These are phyloP conservation scores for Mytilinidion resinicola DNA, from an alignment of 495 filamentous ascomycete species.

Conservation along the genomic window DNA sequence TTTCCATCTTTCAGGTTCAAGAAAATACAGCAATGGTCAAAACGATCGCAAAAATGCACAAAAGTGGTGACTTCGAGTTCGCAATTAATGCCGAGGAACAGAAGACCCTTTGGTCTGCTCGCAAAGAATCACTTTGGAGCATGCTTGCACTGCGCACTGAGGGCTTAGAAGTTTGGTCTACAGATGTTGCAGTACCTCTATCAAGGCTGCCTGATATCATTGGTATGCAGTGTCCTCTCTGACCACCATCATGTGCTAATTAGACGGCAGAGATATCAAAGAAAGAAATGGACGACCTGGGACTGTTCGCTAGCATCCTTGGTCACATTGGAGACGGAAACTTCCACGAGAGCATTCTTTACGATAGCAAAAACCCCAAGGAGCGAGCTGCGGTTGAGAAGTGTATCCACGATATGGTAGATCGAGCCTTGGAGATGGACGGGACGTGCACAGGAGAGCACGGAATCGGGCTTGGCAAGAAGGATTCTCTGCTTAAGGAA, in stretches of 20 bases:
- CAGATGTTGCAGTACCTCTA: conserved; percentile 86
- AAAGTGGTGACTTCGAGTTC: conserved; percentile 66
- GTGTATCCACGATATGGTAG: conserved; percentile 83
- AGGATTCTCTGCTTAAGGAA: conserved; percentile 69
- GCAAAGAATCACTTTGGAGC: conserved; percentile 71
- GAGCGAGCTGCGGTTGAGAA: conserved; percentile 68
- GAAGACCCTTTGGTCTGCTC: conserved; percentile 65
- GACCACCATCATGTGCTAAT: too few species aligned
- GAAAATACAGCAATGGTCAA: conserved; percentile 63
- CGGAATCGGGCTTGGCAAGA: conserved; percentile 84
- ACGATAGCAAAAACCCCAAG: conserved; percentile 56
- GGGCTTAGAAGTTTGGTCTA: conserved; percentile 56
- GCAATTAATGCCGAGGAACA: conserved; percentile 61
- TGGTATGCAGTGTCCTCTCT: conserved; percentile 34
- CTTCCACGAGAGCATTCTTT: conserved; percentile 87
- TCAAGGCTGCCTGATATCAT: conserved; percentile 84
- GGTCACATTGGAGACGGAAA: conserved; percentile 88
- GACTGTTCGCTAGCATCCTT: conserved; percentile 77
- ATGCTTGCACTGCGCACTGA: conserved; percentile 62
- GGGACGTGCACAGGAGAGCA: conserved; percentile 91
- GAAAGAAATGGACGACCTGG: conserved; percentile 78
- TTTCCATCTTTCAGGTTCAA: conserved; percentile 29
- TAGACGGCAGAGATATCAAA: conserved; percentile 62
- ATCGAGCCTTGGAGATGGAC: conserved; percentile 83
- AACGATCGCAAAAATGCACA: conserved; percentile 55